Conservation (phyloP, 805 yeast genomes). For the Limtongia smithiae region DNA sequence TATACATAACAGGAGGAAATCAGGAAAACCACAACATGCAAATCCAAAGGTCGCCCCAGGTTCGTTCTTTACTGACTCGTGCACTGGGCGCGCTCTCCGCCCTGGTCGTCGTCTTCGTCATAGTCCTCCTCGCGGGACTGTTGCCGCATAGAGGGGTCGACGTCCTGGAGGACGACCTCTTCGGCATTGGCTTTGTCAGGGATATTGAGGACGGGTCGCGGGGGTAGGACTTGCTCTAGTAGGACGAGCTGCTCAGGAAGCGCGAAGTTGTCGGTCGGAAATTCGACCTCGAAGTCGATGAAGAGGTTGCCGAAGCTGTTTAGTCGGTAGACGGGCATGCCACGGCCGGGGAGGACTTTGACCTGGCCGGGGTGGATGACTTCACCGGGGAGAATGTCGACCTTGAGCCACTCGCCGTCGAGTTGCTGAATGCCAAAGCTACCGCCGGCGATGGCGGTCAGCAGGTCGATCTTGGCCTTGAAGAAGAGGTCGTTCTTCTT, state of each 20-base stretch:
- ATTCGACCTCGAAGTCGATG: slow-evolving; percentile 79
- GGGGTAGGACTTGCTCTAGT: slow-evolving; percentile 75
- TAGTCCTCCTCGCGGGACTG: slow-evolving; percentile 36
- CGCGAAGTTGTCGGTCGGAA: slow-evolving; percentile 76
- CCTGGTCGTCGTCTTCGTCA: slow-evolving; percentile 55
- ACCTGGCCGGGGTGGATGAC: slow-evolving; percentile 78
- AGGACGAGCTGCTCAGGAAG: slow-evolving; percentile 61
- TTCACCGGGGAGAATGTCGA: slow-evolving; percentile 84
- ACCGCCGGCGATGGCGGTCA: slow-evolving; percentile 97
- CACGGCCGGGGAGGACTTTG: slow-evolving; percentile 84
- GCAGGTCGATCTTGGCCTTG: slow-evolving; percentile 82
- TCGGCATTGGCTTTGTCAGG: slow-evolving; percentile 77
- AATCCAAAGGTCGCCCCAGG: too few relatives aligned
- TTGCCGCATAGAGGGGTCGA: slow-evolving; percentile 60
- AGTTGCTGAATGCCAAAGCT: slow-evolving; percentile 81
- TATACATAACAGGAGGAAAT: too few relatives aligned
- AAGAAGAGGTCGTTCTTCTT: slow-evolving; percentile 81
- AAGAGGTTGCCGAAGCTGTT: slow-evolving; percentile 87
- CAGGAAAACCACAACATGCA: too few relatives aligned
- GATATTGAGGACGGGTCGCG: slow-evolving; percentile 57
- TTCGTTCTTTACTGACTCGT: slow-evolving; percentile 69
- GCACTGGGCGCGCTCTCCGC: slow-evolving; percentile 81
- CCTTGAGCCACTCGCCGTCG: slow-evolving; percentile 85
- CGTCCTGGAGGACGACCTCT: slow-evolving; percentile 69
- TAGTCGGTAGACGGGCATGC: slow-evolving; percentile 93